Evolutionary conservation across 768 basidiomycete genomes (phyloP), one percentile per base, ranked within the genome.

Genomic region (Chlorophyllum brunneum): DNA sequence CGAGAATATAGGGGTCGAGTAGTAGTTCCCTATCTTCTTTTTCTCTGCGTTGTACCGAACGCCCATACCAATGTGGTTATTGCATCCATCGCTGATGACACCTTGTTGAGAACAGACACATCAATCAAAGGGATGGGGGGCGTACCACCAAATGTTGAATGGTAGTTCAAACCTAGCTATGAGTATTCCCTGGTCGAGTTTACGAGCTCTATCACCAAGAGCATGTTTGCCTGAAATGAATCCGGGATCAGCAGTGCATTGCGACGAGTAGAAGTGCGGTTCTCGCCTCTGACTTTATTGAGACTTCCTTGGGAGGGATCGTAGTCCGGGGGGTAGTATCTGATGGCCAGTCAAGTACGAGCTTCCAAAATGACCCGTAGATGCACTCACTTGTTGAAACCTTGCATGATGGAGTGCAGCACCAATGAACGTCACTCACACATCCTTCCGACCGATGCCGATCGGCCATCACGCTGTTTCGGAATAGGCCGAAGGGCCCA

Each of bases 11-110:
- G 94, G 90, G 0, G 95, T 98, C 5, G 92, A 91, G 64, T 88
- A 93, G 69, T 99, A 99, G 53, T 81, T 83, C 11, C 97, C 97
- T 29, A 98, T 81, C 68, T 95, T 98, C 74, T 88, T 88, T 81
- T 99, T 99, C 69, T 98, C 95, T 0, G 97, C 97, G 59, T 99
- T 99, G 75, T 98, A 99, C n/a, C 97, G 89, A 1, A 99, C 97
- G 20, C 97, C 97, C 82, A 97, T 97, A 9, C 97, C 97, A 45
- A 99, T 92, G 71, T 98, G 97, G 59, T 88, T 88, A 67, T 95
- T 86, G 71, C 95, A 99, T 70, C 87, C 87, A 29, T 85, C 92
- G 62, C 95, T 98, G 68, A 31, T 52, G 31, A 26, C 36, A 31
- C 8, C n/a, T 11, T 29, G 27, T 45, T 27, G 15, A 26, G 15